Conservation (phyloP, 2,329 filamentous ascomycete species). For the Aspergillus alliaceus region DNA sequence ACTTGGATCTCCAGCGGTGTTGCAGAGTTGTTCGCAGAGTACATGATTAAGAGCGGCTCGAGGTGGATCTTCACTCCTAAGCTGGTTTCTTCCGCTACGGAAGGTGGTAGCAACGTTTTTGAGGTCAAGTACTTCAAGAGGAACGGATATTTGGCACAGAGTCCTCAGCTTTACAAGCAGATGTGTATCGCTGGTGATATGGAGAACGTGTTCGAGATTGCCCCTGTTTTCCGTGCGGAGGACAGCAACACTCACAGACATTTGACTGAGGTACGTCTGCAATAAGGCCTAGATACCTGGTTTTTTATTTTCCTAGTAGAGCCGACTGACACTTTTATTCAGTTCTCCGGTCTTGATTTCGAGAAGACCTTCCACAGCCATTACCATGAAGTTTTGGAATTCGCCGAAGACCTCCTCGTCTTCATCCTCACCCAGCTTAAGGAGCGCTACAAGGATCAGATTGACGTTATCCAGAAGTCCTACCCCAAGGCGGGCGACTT, state of each 20-base stretch:
- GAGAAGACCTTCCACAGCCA: slow-evolving; percentile 52
- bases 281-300: neutral
- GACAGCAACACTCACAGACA: slow-evolving; percentile 68
- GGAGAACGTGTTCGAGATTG: slow-evolving; percentile 64
- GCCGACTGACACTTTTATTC: no score
- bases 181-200: slow-evolving; percentile 66
- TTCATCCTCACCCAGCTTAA: slow-evolving; percentile 50
- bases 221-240: slow-evolving; percentile 66
- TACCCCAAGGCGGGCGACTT: slow-evolving; percentile 54
- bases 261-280: slow-evolving; percentile 57
- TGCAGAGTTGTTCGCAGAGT: slow-evolving; percentile 72
- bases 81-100: slow-evolving; percentile 83
- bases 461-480: slow-evolving; percentile 48
- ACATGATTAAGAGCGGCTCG: slow-evolving; percentile 73
- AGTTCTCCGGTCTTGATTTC: slow-evolving; percentile 55
- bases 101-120: slow-evolving; percentile 92
- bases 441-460: slow-evolving; percentile 45
- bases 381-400: slow-evolving; percentile 53
- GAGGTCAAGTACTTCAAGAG: slow-evolving; percentile 85
- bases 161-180: slow-evolving; percentile 67
- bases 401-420: slow-evolving; percentile 51
- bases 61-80: slow-evolving; percentile 86
- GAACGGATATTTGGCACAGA: slow-evolving; percentile 68
- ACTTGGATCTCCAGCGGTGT: slow-evolving; percentile 69
- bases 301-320: no score